phyloP scores from a whole-genome alignment of 2,329 filamentous ascomycete genomes.

The Grosmannia huntii region DNA sequence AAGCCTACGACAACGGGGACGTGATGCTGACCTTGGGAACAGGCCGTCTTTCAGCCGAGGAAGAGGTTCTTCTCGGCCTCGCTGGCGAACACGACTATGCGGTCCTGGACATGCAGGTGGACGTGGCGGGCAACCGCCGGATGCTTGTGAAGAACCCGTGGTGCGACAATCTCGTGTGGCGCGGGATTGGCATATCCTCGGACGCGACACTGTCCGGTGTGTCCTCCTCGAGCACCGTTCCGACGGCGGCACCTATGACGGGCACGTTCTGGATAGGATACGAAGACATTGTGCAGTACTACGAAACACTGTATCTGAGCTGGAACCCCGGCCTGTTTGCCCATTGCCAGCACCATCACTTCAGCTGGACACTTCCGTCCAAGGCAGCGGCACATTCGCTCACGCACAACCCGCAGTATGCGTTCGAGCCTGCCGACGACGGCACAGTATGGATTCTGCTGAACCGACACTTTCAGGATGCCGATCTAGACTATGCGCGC shows the following conservation, averaged over 20 bases:
- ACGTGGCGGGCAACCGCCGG: conserved; percentile 46
- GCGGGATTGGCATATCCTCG: conserved; percentile 30
- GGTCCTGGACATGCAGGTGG: conserved; percentile 59
- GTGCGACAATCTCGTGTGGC: conserved; percentile 70
- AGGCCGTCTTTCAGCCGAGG: conserved; percentile 61
- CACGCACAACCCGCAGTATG: conserved; percentile 58
- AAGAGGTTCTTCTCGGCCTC: conserved; percentile 70
- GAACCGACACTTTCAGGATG: conserved; percentile 71
- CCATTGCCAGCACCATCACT: conserved; percentile 78
- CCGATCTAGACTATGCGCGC: conserved; percentile 44
- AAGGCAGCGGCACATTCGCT: conserved; percentile 40
- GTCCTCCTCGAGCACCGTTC: conserved; percentile 7
- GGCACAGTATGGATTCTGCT: conserved; percentile 73
- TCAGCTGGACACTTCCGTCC: conserved; percentile 57
- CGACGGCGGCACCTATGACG: conserved; percentile 27
- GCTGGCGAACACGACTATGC: conserved; percentile 91
- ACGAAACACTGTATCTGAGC: conserved; percentile 92
- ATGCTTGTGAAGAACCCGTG: conserved; percentile 93
- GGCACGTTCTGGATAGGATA: conserved; percentile 93
- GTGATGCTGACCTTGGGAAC: conserved; percentile 86
- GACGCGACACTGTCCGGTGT: background rate
- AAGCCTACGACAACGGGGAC: conserved; percentile 63
- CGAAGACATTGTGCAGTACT: conserved; percentile 78
- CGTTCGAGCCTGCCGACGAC: conserved; percentile 43
- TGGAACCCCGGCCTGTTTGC: conserved; percentile 85